Base-by-base conservation (phyloP, 108 stramenopile genomes). In the Pseudonitzschia multistriata region DNA sequence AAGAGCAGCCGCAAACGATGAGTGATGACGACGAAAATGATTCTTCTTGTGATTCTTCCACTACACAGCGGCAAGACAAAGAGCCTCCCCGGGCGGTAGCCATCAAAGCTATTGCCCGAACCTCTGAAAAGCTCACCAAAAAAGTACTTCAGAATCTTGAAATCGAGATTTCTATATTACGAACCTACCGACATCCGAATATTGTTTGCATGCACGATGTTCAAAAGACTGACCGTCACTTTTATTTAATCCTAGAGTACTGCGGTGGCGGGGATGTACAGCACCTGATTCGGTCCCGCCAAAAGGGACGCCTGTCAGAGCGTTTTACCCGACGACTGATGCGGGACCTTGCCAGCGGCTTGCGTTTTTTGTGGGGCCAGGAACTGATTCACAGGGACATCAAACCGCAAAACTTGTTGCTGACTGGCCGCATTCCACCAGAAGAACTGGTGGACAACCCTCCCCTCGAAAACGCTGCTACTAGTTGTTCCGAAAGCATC, bases 71-170 rank as follows among this genome's bases (percentile, higher is more conserved):
- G 15, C 29, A 49, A 29, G 35, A 29, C 21, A 13, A 15, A n/a
- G n/a, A 49, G 30, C 74, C 79, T 30, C 62, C 81, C 35, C 68
- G 76, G 27, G 72, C 67, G 24, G 93, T 89, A 39, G 98, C 98
- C 42, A 88, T 97, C 80, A 99, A 99, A 71, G 92, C 88, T 36
- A 97, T 99, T 65, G 57, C 91, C 3, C 86, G 92, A 31, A 73
- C 84, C 1, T 81, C 83, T 14, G 85, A 93, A 66, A 92, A 92
- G 57, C 73, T 98, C 8, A 95, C 95, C 52, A 87, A 95, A 53
- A 99, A 99, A 77, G 94, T 97, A 8, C 83, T 94, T 25, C 94
- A 93, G 74, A 97, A 97, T 72, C 75, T 99, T 29, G 96, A 98
- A 68, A 81, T 91, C 57, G 98, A 99, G 84, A 97, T 99, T 24